Evolutionary conservation across 2,329 filamentous ascomycete species (phyloP).

Genomic region (Arthroderma sp.): DNA sequence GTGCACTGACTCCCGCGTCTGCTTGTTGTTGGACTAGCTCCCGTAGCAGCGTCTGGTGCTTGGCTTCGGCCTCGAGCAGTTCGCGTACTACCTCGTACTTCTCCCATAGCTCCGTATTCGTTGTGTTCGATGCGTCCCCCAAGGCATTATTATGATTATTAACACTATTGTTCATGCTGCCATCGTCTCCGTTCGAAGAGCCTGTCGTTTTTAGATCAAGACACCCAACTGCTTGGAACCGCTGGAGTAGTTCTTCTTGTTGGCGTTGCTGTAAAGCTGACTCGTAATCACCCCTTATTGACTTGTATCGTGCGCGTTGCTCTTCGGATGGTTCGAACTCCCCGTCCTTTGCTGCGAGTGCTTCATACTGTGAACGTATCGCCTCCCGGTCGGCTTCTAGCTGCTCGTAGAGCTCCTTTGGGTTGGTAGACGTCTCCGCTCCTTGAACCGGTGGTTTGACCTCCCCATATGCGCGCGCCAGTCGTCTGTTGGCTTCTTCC

Average conservation of each 20-base stretch:
- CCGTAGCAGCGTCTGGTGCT: constrained; percentile 23
- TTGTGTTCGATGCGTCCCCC: not conserved
- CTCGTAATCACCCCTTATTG: constrained; percentile 24
- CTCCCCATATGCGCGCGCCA: constrained; percentile 47
- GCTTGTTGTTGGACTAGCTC: constrained; percentile 32
- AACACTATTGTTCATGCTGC: not conserved
- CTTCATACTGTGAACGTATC: constrained; percentile 28
- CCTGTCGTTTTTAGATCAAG: constrained; percentile 6
- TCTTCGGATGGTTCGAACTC: constrained; percentile 24
- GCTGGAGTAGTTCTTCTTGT: constrained; percentile 22
- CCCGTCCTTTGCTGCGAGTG: constrained; percentile 24
- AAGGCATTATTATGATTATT: not conserved
- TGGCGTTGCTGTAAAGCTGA: constrained; percentile 34
- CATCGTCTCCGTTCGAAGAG: not conserved
- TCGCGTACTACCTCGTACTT: constrained; percentile 21
- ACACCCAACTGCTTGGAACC: constrained; percentile 13
- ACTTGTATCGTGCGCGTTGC: constrained; percentile 28
- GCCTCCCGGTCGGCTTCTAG: constrained; percentile 32
- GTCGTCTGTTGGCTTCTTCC: constrained; percentile 57
- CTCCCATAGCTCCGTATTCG: constrained; percentile 17
- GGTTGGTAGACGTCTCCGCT: constrained; percentile 29
- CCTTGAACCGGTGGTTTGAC: constrained; percentile 43
- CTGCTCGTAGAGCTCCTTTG: constrained; percentile 28
- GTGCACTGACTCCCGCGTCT: constrained; percentile 33
- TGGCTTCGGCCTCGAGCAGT: constrained; percentile 22